phyloP scores from a whole-genome alignment of 2,329 filamentous ascomycete genomes.

The Fonsecaea monophora region DNA sequence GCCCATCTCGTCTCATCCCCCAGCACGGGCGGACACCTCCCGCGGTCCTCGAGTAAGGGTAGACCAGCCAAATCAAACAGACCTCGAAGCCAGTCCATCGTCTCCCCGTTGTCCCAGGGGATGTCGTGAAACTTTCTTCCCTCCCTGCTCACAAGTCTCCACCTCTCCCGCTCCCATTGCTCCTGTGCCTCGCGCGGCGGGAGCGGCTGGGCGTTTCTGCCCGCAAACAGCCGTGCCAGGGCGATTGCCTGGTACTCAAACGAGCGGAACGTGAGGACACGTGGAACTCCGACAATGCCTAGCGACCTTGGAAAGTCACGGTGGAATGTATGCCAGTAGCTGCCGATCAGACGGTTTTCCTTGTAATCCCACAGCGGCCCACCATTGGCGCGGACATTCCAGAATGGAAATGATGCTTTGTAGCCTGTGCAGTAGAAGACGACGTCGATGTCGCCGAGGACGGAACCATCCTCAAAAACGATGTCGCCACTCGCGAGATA shows the following conservation, averaged over 20 bases:
- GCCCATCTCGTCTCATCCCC: slow-evolving; percentile 40
- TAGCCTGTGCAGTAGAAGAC: slow-evolving; percentile 70
- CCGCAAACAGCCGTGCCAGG: slow-evolving; percentile 65
- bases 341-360: slow-evolving; percentile 52
- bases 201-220: slow-evolving; percentile 53
- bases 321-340: slow-evolving; percentile 63
- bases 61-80: slow-evolving; percentile 36
- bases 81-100: slow-evolving; percentile 33
- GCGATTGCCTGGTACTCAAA: slow-evolving; percentile 73
- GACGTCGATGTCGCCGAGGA: slow-evolving; percentile 62
- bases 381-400: slow-evolving; percentile 58
- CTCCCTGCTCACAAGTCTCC: slow-evolving; percentile 30
- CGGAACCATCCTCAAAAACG: slow-evolving; percentile 63
- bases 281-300: slow-evolving; percentile 55
- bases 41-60: slow-evolving; percentile 35
- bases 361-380: slow-evolving; percentile 59
- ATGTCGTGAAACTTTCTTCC: slow-evolving; percentile 37
- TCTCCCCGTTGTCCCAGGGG: slow-evolving; percentile 38
- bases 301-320: slow-evolving; percentile 56
- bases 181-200: slow-evolving; percentile 59
- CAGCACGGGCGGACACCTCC: slow-evolving; percentile 36
- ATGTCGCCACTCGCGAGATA: slow-evolving; percentile 55
- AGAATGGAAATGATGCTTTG: slow-evolving; percentile 56
- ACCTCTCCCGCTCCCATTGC: slow-evolving; percentile 63
- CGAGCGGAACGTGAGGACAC: slow-evolving; percentile 67